Evolutionary conservation across 2,329 filamentous ascomycete genomes (phyloP).

Genomic region (Ophiostoma novo-ulmi): DNA sequence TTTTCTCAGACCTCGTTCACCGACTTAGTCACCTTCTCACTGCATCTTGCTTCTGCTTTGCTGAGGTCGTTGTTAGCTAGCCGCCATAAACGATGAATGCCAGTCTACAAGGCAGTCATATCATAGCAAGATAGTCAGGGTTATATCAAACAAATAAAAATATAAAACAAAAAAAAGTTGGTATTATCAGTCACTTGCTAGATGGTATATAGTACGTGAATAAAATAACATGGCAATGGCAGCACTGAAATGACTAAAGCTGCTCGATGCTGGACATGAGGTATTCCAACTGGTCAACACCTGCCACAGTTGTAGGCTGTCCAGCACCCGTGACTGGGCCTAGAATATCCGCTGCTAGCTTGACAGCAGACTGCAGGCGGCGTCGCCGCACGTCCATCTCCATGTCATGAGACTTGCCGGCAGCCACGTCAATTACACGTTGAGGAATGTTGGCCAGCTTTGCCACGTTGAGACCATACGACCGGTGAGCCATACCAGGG

Average conservation of each 20-base stretch:
- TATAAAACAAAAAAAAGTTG: background rate
- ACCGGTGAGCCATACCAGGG: conserved; percentile 86
- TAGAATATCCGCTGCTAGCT: conserved; percentile 34
- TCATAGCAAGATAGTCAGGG: background rate
- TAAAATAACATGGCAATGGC: background rate
- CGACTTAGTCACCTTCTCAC: background rate
- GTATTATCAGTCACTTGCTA: conserved; percentile 4
- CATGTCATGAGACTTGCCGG: conserved; percentile 71
- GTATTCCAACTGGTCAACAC: conserved; percentile 46
- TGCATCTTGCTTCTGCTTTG: background rate
- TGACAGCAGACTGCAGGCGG: conserved; percentile 50
- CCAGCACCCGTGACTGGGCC: conserved; percentile 33
- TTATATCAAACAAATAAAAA: background rate
- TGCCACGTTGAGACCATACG: conserved; percentile 92
- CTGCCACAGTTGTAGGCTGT: conserved; percentile 22
- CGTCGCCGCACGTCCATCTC: conserved; percentile 66
- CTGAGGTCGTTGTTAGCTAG: background rate
- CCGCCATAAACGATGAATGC: background rate
- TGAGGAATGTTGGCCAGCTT: conserved; percentile 75
- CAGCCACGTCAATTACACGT: conserved; percentile 71
- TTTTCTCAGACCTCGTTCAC: background rate
- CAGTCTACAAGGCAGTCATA: background rate
- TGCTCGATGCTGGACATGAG: conserved; percentile 55
- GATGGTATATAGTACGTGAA: background rate
- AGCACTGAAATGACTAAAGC: conserved; percentile 37